Evolutionary conservation across 2,329 filamentous ascomycete species (phyloP).

Genomic region (Periconia digitata): DNA sequence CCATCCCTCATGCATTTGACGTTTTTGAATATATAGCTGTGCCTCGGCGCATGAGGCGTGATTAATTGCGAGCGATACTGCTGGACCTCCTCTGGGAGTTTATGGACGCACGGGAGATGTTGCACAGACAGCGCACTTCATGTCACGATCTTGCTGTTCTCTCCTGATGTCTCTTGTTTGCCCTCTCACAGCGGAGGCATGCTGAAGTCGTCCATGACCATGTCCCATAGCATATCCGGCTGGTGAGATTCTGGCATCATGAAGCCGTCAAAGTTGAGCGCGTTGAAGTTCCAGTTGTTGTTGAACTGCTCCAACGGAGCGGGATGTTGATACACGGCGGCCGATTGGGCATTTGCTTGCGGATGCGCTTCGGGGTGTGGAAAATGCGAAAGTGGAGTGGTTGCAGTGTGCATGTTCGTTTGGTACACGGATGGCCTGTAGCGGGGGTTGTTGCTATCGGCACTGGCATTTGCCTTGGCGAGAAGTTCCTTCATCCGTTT

Average conservation of each 20-base stretch:
- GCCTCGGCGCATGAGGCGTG: too few relatives aligned
- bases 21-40: too few relatives aligned
- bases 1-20: too few relatives aligned
- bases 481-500: slow-evolving; percentile 17
- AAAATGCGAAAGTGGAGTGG: background rate
- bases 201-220: slow-evolving; percentile 25
- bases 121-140: too few relatives aligned
- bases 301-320: background rate
- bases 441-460: background rate
- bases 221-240: slow-evolving; percentile 21
- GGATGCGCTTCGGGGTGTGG: background rate
- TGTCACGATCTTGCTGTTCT: too few relatives aligned
- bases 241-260: slow-evolving; percentile 3
- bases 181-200: slow-evolving; percentile 12
- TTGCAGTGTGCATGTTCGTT: background rate
- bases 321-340: background rate
- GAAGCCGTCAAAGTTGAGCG: slow-evolving; percentile 20
- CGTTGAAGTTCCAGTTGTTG: slow-evolving; percentile 14
- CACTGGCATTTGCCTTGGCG: background rate
- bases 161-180: too few relatives aligned
- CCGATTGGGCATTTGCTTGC: background rate
- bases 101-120: too few relatives aligned
- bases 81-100: too few relatives aligned
- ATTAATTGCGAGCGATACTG: too few relatives aligned
- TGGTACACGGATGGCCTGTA: background rate